A percentile compares a stretch with the other conserved stretches of the same genome.
Conservation (phyloP, 2,329 filamentous ascomycete species). For the Fusarium begoniae region DNA sequence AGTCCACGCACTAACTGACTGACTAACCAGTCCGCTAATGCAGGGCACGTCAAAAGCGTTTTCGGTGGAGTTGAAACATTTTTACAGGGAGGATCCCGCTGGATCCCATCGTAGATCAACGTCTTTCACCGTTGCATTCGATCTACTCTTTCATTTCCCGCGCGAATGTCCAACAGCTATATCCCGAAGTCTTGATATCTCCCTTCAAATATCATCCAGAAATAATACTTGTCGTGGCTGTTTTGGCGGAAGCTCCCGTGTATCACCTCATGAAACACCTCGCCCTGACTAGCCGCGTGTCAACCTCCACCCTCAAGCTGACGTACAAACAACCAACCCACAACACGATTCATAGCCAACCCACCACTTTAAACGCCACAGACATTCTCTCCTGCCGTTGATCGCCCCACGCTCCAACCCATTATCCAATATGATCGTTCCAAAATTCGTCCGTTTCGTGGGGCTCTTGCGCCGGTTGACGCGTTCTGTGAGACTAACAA, state of each 20-base stretch:
- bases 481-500: slow-evolving; percentile 2
- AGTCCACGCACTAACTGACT: background rate
- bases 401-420: slow-evolving; percentile 10
- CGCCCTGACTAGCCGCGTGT: slow-evolving; percentile 16
- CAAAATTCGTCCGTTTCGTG: background rate
- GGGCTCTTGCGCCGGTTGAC: slow-evolving; percentile 2
- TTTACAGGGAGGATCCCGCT: background rate
- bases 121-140: background rate
- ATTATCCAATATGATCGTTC: slow-evolving; percentile 6
- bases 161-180: no score
- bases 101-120: background rate
- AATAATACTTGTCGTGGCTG: accelerated
- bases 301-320: slow-evolving; percentile 21
- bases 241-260: background rate
- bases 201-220: accelerated
- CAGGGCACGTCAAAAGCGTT: background rate
- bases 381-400: background rate
- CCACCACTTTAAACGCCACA: slow-evolving; percentile 18
- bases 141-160: background rate
- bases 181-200: accelerated
- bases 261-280: background rate
- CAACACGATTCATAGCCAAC: slow-evolving; percentile 21
- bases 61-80: slow-evolving; percentile 24
- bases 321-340: slow-evolving; percentile 18
- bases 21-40: slow-evolving; percentile 4